These are phyloP conservation scores for Fragaria ananassa DNA, from an alignment of 306 rosid genomes.

Conservation along the genomic window DNA sequence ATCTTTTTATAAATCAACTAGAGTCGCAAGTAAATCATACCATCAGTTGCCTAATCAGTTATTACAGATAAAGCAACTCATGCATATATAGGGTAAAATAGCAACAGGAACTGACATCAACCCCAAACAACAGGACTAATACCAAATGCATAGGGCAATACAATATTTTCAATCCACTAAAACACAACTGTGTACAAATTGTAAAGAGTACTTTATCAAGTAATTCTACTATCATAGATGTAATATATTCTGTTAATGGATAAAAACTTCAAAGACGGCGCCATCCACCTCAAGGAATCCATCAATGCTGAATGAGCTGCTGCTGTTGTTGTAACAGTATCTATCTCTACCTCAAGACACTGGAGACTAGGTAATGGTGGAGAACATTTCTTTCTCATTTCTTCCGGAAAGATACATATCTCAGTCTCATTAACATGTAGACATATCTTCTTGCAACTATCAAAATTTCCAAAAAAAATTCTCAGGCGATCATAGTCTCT, in stretches of 20 bases:
- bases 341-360: neutral
- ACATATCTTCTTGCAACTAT: neutral
- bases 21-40: neutral
- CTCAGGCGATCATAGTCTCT: neutral
- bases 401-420: neutral
- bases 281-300: conserved; percentile 1
- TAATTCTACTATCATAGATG: neutral
- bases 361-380: neutral
- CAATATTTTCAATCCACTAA: neutral
- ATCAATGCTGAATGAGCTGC: neutral
- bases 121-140: neutral
- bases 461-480: neutral
- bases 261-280: neutral
- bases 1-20: too few relatives aligned
- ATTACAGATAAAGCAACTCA: neutral
- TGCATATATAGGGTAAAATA: neutral
- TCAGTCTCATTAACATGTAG: neutral
- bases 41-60: neutral
- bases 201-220: neutral
- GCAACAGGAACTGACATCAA: neutral
- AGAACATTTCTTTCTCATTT: neutral
- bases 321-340: neutral
- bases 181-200: neutral
- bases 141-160: too few relatives aligned
- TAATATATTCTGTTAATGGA: neutral